Conservation (phyloP, 2,329 filamentous ascomycete species). For the Akanthomyces uredinophilus region DNA sequence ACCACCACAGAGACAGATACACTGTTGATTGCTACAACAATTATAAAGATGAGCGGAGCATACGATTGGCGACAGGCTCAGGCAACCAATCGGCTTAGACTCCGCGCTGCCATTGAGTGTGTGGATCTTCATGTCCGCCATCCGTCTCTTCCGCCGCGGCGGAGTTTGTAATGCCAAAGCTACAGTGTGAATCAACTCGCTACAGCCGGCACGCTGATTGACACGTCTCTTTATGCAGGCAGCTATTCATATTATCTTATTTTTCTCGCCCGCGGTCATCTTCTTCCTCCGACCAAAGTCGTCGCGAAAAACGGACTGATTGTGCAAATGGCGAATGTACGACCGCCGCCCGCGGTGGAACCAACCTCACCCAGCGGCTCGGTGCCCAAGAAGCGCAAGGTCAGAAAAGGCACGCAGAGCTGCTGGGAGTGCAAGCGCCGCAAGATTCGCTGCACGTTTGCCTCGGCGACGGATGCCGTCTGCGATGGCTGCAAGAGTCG, state of each 20-base stretch:
- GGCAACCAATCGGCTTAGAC: constrained; percentile 1
- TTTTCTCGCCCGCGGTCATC: neutral
- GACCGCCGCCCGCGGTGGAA: neutral
- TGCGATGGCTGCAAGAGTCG: constrained; percentile 39
- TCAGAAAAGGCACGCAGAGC: constrained; percentile 53
- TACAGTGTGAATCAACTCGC: neutral
- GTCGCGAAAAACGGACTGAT: neutral
- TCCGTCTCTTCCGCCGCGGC: constrained; percentile 7
- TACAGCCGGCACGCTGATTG: neutral
- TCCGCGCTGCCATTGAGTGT: neutral
- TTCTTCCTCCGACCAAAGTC: neutral
- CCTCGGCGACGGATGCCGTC: constrained; percentile 31
- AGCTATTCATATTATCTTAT: too few species aligned
- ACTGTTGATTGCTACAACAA: neutral
- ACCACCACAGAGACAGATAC: too few species aligned
- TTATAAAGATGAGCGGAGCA: neutral
- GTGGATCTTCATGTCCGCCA: neutral
- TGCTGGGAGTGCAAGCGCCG: constrained; percentile 57
- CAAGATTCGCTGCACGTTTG: constrained; percentile 49
- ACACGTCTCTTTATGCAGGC: neutral
- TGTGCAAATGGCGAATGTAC: neutral
- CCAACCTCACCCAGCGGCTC: neutral
- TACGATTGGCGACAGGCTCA: neutral
- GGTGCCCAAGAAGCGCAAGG: constrained; percentile 28
- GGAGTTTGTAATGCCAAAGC: constrained; percentile 7